A percentile compares a stretch with the other conserved stretches of the same genome.
Conservation (phyloP, 768 basidiomycete species). For the Mycena amicta region DNA sequence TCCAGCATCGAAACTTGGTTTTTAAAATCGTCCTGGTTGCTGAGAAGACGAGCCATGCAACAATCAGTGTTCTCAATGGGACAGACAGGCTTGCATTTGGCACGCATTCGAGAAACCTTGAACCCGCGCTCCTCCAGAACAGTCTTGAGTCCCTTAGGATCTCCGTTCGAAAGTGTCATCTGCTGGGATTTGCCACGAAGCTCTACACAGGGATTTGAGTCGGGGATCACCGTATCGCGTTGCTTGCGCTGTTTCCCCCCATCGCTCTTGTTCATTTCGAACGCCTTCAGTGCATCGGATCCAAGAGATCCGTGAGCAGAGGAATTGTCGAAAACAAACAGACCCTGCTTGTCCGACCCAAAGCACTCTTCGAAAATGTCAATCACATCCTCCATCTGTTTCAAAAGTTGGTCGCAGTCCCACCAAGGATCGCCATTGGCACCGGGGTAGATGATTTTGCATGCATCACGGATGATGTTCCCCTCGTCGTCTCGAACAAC, state of each 20-base stretch:
- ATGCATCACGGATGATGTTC: no score
- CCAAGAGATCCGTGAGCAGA: constrained; percentile 39
- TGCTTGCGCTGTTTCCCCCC: constrained; percentile 33
- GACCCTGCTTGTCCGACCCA: constrained; percentile 29
- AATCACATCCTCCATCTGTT: no score
- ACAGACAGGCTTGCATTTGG: constrained; percentile 27
- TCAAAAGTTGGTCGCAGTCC: no score
- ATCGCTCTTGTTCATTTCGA: constrained; percentile 33
- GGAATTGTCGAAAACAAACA: constrained; percentile 47
- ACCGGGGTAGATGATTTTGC: no score
- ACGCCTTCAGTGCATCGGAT: constrained; percentile 35
- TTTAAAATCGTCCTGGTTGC: constrained; percentile 17
- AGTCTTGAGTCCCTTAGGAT: constrained; percentile 36
- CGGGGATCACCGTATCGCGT: constrained; percentile 31
- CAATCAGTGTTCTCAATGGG: constrained; percentile 6
- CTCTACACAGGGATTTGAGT: constrained; percentile 25
- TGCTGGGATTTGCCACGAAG: constrained; percentile 9
- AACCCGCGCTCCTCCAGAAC: constrained; percentile 34
- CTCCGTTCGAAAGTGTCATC: constrained; percentile 18
- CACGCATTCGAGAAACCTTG: constrained; percentile 24
- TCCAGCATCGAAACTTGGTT: constrained; percentile 14
- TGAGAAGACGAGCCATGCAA: constrained; percentile 8
- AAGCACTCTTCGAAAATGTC: constrained; percentile 41
- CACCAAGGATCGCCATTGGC: no score
- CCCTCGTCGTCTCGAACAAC: no score